A percentile compares a stretch with the other conserved stretches of the same genome.
Evolutionary conservation across 169 alveolate species (phyloP).

Genomic region (Cryptosporidium ryanae): DNA sequence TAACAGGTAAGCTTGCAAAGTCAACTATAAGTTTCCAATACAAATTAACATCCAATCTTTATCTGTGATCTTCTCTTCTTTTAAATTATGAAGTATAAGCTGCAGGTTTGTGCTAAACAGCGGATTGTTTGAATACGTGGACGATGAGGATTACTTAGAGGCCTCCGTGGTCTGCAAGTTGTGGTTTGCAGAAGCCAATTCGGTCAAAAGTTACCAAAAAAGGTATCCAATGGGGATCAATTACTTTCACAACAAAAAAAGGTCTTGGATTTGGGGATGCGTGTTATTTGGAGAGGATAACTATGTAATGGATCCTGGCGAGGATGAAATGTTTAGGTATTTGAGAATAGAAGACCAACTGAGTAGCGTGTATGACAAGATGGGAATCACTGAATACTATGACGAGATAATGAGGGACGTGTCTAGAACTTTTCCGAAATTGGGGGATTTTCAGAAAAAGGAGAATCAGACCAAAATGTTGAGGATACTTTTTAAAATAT

Average conservation of each 20-base stretch:
- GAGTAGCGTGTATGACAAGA: neutral
- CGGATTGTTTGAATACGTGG: constrained; percentile 12
- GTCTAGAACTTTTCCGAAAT: constrained; percentile 52
- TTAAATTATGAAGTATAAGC: neutral
- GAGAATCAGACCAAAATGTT: constrained; percentile 52
- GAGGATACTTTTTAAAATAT: constrained; percentile 28
- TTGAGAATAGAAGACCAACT: neutral
- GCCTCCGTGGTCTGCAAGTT: constrained; percentile 61
- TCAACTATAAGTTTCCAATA: constrained; percentile 18
- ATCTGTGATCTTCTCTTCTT: neutral
- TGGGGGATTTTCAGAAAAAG: constrained; percentile 11
- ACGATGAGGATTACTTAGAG: constrained; percentile 41
- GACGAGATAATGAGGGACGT: constrained; percentile 52
- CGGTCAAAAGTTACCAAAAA: constrained; percentile 14
- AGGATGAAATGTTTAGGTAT: neutral
- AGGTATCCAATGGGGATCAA: constrained; percentile 50
- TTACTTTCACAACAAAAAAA: constrained; percentile 9
- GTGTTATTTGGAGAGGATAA: constrained; percentile 58
- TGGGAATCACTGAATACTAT: neutral
- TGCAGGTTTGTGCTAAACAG: constrained; percentile 37
- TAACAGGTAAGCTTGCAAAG: constrained; percentile 50
- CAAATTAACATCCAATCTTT: neutral
- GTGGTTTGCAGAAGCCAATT: constrained; percentile 69
- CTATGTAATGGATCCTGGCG: neutral
- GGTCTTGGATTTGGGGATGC: constrained; percentile 60